phyloP scores from a whole-genome alignment of 495 filamentous ascomycete genomes.

The Hypoxylon fragiforme region DNA sequence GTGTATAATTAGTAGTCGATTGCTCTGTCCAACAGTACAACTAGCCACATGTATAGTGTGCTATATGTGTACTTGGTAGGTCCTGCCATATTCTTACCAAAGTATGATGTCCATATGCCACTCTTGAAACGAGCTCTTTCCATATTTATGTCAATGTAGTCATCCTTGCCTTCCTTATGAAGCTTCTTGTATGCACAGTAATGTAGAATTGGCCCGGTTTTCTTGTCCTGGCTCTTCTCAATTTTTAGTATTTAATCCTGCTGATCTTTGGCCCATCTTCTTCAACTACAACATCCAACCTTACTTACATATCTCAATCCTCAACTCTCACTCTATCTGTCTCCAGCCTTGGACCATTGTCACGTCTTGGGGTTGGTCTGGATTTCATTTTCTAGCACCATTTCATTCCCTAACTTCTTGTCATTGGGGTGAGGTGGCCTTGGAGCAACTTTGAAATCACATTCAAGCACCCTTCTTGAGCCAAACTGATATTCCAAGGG shows the following conservation, averaged over 20 bases:
- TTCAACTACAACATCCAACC: conserved; percentile 1
- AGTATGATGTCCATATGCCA: not conserved
- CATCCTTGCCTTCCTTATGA: not conserved
- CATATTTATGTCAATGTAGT: not conserved
- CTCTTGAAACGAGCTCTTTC: conserved; percentile 14
- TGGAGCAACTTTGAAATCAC: conserved; percentile 12
- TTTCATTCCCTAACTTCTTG: conserved; percentile 8
- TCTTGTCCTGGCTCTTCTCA: not conserved
- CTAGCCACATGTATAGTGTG: no score
- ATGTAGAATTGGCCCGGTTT: not conserved
- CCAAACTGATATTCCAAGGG: conserved; percentile 7
- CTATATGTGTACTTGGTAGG: no score
- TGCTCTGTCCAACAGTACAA: no score
- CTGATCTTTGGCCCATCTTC: not conserved
- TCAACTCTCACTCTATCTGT: not conserved
- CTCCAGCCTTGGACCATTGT: conserved; percentile 14
- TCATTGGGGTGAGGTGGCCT: conserved; percentile 12
- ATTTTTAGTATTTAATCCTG: not conserved
- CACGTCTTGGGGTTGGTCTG: conserved; percentile 19
- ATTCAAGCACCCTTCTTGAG: conserved; percentile 12
- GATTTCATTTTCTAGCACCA: conserved; percentile 14
- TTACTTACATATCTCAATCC: conserved; percentile 1
- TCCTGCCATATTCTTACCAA: not conserved
- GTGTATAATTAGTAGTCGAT: no score
- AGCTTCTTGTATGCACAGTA: not conserved